Evolutionary conservation across 2,329 filamentous ascomycete species (phyloP).

Genomic region (Dothidotthia symphoricarpi): DNA sequence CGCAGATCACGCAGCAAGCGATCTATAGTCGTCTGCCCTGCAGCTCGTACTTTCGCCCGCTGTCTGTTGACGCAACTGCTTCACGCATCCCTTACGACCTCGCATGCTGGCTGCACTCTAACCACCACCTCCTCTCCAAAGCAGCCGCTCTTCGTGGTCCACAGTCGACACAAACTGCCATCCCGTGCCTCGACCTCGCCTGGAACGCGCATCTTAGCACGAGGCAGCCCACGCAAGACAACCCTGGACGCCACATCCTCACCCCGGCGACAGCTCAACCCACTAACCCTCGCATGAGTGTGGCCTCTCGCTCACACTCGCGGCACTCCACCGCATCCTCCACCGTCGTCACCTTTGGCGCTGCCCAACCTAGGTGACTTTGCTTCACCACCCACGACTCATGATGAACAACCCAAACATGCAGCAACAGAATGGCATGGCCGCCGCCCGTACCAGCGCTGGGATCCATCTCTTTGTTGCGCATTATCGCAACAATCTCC

Average conservation of each 20-base stretch:
- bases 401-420: slow-evolving; percentile 39
- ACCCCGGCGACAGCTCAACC: not conserved
- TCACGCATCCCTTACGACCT: slow-evolving; percentile 12
- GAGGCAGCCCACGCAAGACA: too few species aligned
- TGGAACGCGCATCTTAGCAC: slow-evolving; percentile 1
- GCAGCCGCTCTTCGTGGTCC: not conserved
- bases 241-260: not conserved
- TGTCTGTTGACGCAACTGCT: slow-evolving; percentile 1
- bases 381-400: slow-evolving; percentile 9
- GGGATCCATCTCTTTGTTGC: slow-evolving; percentile 27
- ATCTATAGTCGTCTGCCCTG: not conserved
- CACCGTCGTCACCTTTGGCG: slow-evolving; percentile 3
- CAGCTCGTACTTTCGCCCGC: slow-evolving; percentile 1
- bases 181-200: slow-evolving; percentile 2
- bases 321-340: slow-evolving; percentile 21
- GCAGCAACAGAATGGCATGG: slow-evolving; percentile 23
- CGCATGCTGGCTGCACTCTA: slow-evolving; percentile 5
- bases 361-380: slow-evolving; percentile 1
- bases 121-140: not conserved
- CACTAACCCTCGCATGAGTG: slow-evolving; percentile 16
- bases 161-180: not conserved
- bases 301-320: slow-evolving; percentile 11
- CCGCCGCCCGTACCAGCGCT: slow-evolving; percentile 15
- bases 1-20: slow-evolving; percentile 10
- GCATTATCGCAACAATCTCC: slow-evolving; percentile 29